Evolutionary conservation across 805 yeast species (phyloP).

Genomic region (Hanseniaspora taiwanica): DNA sequence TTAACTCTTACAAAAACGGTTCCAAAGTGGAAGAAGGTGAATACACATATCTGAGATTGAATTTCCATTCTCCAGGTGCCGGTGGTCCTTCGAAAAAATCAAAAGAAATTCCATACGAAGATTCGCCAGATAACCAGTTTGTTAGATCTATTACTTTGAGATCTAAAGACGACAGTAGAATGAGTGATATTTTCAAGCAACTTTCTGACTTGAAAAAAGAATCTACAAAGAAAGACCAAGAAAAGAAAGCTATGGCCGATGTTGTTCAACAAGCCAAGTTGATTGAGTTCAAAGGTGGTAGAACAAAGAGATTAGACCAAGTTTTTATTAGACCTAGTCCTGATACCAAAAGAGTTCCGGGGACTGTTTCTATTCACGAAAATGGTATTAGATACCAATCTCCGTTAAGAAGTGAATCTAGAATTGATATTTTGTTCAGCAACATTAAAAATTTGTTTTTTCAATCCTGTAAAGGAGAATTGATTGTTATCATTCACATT

Average conservation of each 20-base stretch:
- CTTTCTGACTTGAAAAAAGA: conserved; percentile 88
- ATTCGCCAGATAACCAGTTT: conserved; percentile 73
- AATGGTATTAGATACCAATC: conserved; percentile 93
- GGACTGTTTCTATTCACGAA: conserved; percentile 80
- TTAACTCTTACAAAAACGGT: conserved; percentile 86
- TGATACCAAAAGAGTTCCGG: conserved; percentile 91
- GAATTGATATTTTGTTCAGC: conserved; percentile 75
- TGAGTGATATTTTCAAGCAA: conserved; percentile 78
- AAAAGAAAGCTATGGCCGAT: conserved; percentile 83
- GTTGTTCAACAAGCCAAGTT: conserved; percentile 86
- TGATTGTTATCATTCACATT: conserved; percentile 83
- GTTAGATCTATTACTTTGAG: conserved; percentile 77
- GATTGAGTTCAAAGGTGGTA: conserved; percentile 66
- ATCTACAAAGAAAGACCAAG: conserved; percentile 80
- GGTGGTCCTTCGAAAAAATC: conserved; percentile 56
- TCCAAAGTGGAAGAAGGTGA: conserved; percentile 95
- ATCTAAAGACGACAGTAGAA: conserved; percentile 80
- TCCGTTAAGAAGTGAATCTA: conserved; percentile 70
- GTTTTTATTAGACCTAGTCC: conserved; percentile 92
- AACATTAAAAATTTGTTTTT: conserved; percentile 89
- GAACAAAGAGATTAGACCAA: conserved; percentile 77
- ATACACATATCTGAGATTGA: conserved; percentile 76
- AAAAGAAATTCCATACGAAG: conserved; percentile 84
- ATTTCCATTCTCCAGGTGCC: conserved; percentile 86
- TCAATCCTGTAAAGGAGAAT: conserved; percentile 92